Base-by-base conservation (phyloP, 192 early-diverging fungal species). In the Phlyctochytrium arcticum region DNA sequence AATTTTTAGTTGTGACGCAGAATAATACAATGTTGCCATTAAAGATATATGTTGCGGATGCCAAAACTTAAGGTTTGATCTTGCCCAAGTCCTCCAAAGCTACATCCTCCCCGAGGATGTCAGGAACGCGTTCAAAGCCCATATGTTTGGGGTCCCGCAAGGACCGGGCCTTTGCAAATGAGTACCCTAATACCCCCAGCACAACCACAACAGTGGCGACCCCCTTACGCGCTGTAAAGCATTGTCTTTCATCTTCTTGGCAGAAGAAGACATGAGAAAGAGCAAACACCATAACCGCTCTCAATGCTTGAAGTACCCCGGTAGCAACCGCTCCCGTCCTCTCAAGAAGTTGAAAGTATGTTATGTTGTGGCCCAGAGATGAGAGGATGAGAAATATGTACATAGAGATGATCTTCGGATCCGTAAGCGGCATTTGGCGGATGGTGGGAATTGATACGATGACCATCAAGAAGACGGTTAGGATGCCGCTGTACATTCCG, bases 301-400 rank as follows among this genome's bases (percentile, higher is more conserved):
- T 50, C 31, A 80, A 58, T 6, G 75, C 78, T 70, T 80, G 78
- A 6, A 80, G 32, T 4, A 80, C 73, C 5, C 65, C 78, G 5
- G 78, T 80, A 5, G 78, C 78, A n/a, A 80, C 75, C 23, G 76
- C 78, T 21, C 78, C 78, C 5, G 72, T 77, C 32, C 61, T 58
- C 21, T 75, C 75, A 3, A 80, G 34, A 1, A 80, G 66, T 46
- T 74, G 42, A 61, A 80, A 80, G 57, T 80, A 80, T 9, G 75
- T 65, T 37, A 74, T 47, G 32, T 71, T 70, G 48, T 80, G 78
- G 3, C 69, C 71, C 19, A 80, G 51, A 24, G 75, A 67, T 30
- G 33, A 39, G n/a, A 74, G 51, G 10, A 72, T 61, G 8, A 80
- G 58, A 33, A 62, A 33, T 24, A 68, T 8, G 51, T 80, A 77